Conservation (phyloP, 352 stramenopile species). For the Paralagenidium karlingii region DNA sequence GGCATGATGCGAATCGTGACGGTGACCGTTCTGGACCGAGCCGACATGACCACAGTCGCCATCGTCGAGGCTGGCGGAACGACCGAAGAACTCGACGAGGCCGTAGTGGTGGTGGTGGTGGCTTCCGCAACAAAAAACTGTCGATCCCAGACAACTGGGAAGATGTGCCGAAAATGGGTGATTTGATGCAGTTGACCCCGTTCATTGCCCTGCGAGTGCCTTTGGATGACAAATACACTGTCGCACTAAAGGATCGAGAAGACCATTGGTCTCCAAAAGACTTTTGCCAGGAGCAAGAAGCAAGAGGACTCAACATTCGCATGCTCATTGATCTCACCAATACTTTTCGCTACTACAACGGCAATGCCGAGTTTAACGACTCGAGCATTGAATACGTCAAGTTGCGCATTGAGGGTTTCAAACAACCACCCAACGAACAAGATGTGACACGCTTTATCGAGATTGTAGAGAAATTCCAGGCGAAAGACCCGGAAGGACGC, state of each 20-base stretch:
- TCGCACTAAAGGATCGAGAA: constrained; percentile 16
- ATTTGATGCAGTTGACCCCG: constrained; percentile 26
- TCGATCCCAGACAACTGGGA: constrained; percentile 68
- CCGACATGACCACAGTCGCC: no score
- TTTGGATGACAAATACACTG: constrained; percentile 48
- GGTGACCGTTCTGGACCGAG: no score
- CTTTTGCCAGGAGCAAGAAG: constrained; percentile 33
- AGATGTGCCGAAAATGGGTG: constrained; percentile 65
- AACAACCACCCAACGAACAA: constrained; percentile 20
- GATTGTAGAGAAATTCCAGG: constrained; percentile 53
- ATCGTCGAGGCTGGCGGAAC: no score
- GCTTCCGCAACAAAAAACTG: no score
- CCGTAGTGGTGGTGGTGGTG: no score
- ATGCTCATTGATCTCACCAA: constrained; percentile 77
- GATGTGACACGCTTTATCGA: constrained; percentile 45
- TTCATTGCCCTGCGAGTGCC: constrained; percentile 63
- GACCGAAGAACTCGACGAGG: no score
- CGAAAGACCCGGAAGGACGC: constrained; percentile 15
- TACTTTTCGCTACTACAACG: constrained; percentile 77
- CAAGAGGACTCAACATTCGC: constrained; percentile 24
- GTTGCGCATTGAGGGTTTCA: constrained; percentile 64
- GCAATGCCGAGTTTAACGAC: constrained; percentile 25
- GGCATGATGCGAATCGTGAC: no score
- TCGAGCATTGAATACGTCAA: constrained; percentile 56
- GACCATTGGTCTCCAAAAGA: constrained; percentile 42